Evolutionary conservation across 2,329 filamentous ascomycete genomes (phyloP), one percentile per base, ranked within the genome.

Genomic region (Tolypocladium capitatum): DNA sequence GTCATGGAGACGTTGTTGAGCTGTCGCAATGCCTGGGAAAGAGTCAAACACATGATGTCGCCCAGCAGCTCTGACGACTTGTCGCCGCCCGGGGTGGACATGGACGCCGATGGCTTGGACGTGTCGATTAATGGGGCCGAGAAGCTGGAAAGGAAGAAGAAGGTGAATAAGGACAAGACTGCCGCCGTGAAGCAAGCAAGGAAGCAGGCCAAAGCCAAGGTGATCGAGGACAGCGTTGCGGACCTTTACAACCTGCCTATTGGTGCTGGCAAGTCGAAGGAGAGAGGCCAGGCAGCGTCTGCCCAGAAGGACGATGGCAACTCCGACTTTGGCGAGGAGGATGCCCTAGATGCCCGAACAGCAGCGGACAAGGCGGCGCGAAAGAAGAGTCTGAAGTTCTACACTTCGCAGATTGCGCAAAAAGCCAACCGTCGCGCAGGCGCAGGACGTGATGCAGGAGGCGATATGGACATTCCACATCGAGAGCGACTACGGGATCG

Each of bases 331-430:
- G 92, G 91, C 56, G 92, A 98, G 59, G 89, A 95, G 63, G 83
- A 86, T 16, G 70, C 73, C 4, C 76, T 97, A 49, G 87, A 89
- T 47, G 80, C 82, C 11, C 76, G 81, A 51, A 81, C 91, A 51
- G 84, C 87, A 1, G 86, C 85, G 38, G 87, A 94, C 59, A 98
- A 98, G 68, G 86, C 83, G 0, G 78, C 80, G 50, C 86, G 86
- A 65, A 95, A 92, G 74, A 95, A 94, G 73, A 88, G 81, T 53
- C 77, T 98, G 49, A 85, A 89, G 52, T 98, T 98, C 74, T 98
- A 98, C 75, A 97, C 94, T 2, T 95, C 90, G 3, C 92, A 98
- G 63, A 92, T 98, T 55, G 84, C 86, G 28, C 91, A 97, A 64
- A 97, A 96, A 68, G 81, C 87, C 48, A 94, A 88, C 69, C 90